Conservation (phyloP, 2,329 filamentous ascomycete genomes). For the Fusarium sp. region DNA sequence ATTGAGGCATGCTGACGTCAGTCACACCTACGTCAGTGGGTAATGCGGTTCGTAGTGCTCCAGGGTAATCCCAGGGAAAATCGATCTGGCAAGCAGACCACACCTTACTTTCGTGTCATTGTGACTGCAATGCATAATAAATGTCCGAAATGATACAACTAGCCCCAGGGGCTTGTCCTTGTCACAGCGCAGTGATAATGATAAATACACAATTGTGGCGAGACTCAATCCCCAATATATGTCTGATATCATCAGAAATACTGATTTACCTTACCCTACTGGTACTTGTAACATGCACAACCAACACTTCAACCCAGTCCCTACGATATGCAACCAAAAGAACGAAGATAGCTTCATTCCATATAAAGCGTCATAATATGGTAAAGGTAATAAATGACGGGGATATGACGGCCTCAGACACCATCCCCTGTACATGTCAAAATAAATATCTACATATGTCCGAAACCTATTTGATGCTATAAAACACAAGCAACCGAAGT, state of each 20-base stretch:
- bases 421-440: not conserved
- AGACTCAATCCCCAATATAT: too few relatives aligned
- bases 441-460: conserved; percentile 5
- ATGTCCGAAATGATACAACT: too few relatives aligned
- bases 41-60: not conserved
- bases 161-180: too few relatives aligned
- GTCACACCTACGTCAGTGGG: conserved; percentile 35
- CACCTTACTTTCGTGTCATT: not conserved
- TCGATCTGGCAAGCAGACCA: not conserved
- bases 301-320: not conserved
- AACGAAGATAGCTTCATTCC: not conserved
- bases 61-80: conserved; percentile 1
- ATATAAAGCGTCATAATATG: not conserved
- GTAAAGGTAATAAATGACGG: not conserved
- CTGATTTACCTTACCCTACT: too few relatives aligned
- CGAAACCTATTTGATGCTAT: not conserved
- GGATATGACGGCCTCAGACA: too few relatives aligned
- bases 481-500: conserved; percentile 8
- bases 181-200: too few relatives aligned
- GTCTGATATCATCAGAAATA: too few relatives aligned
- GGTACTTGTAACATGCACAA: not conserved
- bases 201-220: too few relatives aligned
- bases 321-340: not conserved
- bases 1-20: conserved; percentile 29
- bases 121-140: not conserved